Evolutionary conservation across 2,329 filamentous ascomycete species (phyloP).

Genomic region (Fusarium sp.): DNA sequence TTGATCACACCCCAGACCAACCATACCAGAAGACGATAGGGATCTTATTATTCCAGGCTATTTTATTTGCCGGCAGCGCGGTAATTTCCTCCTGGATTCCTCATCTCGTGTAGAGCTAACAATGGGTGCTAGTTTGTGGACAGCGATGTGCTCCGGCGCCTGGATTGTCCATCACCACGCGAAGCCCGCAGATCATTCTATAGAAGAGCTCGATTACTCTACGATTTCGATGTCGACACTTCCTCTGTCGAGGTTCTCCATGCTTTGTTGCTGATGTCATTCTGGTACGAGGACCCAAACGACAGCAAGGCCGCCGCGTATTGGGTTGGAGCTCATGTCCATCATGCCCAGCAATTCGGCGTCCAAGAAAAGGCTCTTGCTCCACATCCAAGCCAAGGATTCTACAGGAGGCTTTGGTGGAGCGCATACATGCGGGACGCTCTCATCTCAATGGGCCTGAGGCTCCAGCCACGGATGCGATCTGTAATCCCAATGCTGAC

Average conservation of each 20-base stretch:
- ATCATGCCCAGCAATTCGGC: background rate
- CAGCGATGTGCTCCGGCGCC: background rate
- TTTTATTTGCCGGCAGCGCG: background rate
- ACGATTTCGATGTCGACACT: background rate
- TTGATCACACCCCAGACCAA: background rate
- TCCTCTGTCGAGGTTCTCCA: background rate
- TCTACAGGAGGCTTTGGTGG: background rate
- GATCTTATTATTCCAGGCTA: background rate
- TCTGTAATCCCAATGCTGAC: background rate
- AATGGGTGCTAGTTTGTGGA: background rate
- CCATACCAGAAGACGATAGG: background rate
- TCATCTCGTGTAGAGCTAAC: no score
- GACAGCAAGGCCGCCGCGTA: background rate
- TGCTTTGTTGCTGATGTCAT: background rate
- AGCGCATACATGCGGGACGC: background rate
- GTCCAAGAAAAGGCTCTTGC: background rate
- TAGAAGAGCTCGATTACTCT: background rate
- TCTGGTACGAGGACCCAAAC: background rate
- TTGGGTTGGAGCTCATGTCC: background rate
- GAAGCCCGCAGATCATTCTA: background rate
- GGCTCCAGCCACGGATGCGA: background rate
- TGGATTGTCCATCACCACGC: background rate
- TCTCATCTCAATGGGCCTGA: background rate
- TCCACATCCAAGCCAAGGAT: background rate
- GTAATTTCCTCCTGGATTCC: no score